Conservation (phyloP, 345 rosid species). For the Gynandropsis gynandra region DNA sequence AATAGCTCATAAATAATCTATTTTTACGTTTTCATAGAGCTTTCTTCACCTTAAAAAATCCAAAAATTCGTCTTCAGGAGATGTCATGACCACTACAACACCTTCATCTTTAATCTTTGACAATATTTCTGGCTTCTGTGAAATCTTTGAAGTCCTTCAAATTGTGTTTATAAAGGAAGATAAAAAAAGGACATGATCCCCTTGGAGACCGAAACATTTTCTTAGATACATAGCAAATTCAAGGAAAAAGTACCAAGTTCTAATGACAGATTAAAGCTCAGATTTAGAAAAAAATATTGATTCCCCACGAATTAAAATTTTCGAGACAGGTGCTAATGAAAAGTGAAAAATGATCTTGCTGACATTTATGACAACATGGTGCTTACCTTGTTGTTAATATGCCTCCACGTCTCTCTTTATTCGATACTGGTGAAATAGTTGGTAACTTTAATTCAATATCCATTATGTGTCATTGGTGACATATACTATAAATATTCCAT, state of each 20-base stretch:
- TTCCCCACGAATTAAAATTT: background rate
- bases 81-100: constrained; percentile 67
- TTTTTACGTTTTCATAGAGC: constrained; percentile 34
- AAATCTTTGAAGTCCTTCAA: constrained; percentile 79
- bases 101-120: constrained; percentile 65
- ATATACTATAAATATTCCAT: constrained; percentile 2
- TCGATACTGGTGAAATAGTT: constrained; percentile 38
- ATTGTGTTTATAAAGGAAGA: constrained; percentile 28
- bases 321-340: background rate
- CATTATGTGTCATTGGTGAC: background rate
- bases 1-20: too few species aligned
- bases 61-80: constrained; percentile 59
- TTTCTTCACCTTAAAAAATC: constrained; percentile 58
- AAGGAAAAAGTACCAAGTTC: too few species aligned
- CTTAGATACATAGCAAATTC: too few species aligned
- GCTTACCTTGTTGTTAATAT: constrained; percentile 77
- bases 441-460: constrained; percentile 6
- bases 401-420: constrained; percentile 85
- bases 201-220: too few species aligned
- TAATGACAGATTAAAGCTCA: background rate
- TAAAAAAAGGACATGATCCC: background rate
- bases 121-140: constrained; percentile 54
- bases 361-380: background rate
- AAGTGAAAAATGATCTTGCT: background rate
- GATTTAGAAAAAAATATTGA: constrained; percentile 3